phyloP scores from a whole-genome alignment of 768 basidiomycete species.

The Tulasnella sp. region DNA sequence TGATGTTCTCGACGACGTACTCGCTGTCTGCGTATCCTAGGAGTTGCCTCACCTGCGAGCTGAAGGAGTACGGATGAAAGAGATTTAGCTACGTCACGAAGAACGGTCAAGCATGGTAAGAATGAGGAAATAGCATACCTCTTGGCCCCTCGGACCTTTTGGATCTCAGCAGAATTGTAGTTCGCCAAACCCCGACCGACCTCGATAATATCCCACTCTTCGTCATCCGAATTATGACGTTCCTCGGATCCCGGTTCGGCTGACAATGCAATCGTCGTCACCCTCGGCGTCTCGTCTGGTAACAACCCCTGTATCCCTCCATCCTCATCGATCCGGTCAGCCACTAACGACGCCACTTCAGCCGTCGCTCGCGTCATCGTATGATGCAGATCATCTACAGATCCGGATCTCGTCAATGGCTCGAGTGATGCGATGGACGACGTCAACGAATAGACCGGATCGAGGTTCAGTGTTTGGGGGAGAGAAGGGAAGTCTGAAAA shows the following conservation, averaged over 20 bases:
- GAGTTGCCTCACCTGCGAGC: slow-evolving; percentile 65
- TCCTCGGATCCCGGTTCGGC: neutral
- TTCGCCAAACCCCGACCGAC: slow-evolving; percentile 92
- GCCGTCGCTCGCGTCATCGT: neutral
- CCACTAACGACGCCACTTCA: slow-evolving; percentile 22
- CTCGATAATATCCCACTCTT: slow-evolving; percentile 67
- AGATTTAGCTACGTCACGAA: slow-evolving; percentile 15
- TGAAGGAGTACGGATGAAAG: slow-evolving; percentile 26
- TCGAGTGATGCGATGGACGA: slow-evolving; percentile 39
- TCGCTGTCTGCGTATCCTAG: slow-evolving; percentile 94
- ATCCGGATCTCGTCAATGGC: slow-evolving; percentile 33
- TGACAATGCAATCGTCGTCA: neutral
- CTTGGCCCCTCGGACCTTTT: slow-evolving; percentile 75
- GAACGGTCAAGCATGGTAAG: neutral
- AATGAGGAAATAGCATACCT: slow-evolving; percentile 45
- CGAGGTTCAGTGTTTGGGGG: slow-evolving; percentile 44
- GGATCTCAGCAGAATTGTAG: slow-evolving; percentile 90
- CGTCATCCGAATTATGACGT: slow-evolving; percentile 26
- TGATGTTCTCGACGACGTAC: slow-evolving; percentile 93
- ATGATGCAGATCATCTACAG: slow-evolving; percentile 21
- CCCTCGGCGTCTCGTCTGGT: neutral
- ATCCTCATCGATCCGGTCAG: neutral
- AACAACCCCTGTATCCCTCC: neutral
- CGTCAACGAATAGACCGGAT: slow-evolving; percentile 33
- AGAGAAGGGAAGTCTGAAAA: slow-evolving; percentile 20